Percentiles rank a stretch among this genome's conserved stretches.
phyloP scores from a whole-genome alignment of 2,329 filamentous ascomycete species.

The Beauveria pseudobassiana region DNA sequence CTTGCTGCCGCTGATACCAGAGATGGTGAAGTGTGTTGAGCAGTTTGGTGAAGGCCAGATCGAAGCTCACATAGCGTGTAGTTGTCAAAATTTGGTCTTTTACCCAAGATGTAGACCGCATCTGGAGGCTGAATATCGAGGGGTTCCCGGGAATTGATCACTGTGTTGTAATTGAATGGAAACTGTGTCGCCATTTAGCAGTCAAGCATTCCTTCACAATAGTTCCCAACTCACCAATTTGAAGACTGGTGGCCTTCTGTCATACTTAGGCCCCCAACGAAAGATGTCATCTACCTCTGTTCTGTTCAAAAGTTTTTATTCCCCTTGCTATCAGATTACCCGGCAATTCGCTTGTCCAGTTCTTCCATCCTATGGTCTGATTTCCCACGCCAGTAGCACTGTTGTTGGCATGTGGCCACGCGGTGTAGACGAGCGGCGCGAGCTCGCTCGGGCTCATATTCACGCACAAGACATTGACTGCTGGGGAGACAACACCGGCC shows the following conservation, averaged over 20 bases:
- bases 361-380: constrained; percentile 26
- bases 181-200: constrained; percentile 24
- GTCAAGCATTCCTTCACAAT: constrained; percentile 12
- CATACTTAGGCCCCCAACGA: constrained; percentile 49
- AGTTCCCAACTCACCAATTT: constrained; percentile 28
- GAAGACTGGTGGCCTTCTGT: constrained; percentile 46
- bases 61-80: constrained; percentile 64
- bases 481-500: constrained; percentile 63
- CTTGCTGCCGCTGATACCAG: constrained; percentile 48
- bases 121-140: constrained; percentile 26
- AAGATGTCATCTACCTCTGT: constrained; percentile 66
- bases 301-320: constrained; percentile 37
- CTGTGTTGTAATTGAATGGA: constrained; percentile 58
- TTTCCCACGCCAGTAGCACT: constrained; percentile 25
- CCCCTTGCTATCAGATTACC: constrained; percentile 16
- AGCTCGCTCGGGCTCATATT: constrained; percentile 56
- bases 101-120: constrained; percentile 60
- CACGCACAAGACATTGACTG: constrained; percentile 65
- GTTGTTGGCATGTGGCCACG: constrained; percentile 43
- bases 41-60: constrained; percentile 59
- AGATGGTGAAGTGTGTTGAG: constrained; percentile 53
- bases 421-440: constrained; percentile 53
- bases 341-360: constrained; percentile 35
- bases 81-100: constrained; percentile 30
- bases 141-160: constrained; percentile 42